Base-by-base conservation (phyloP, 768 basidiomycete genomes). In the Porpolomopsis calyptriformis region DNA sequence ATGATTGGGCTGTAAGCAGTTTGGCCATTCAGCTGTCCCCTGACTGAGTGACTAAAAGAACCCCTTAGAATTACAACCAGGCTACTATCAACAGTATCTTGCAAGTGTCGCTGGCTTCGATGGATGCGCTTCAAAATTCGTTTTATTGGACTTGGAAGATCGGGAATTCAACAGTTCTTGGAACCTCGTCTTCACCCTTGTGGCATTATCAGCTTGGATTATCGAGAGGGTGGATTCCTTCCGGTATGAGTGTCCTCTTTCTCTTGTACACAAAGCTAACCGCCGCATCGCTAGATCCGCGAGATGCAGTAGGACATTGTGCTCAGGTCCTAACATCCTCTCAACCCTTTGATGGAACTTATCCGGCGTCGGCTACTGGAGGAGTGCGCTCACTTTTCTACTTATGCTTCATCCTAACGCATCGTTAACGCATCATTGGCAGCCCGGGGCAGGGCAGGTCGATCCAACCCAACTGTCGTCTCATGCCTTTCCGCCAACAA, bases 131-230 rank as follows among this genome's bases (percentile, higher is more conserved):
- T 18, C 82, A 90, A 69, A 84, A 93, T 62, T 92, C 76, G 73
- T 94, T 93, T 72, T 93, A 89, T 72, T 96, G 91, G 91, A 91
- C 87, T 1, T 94, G 88, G 87, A 90, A 89, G 64, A 90, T 93
- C 49, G 87, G 89, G 42, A 80, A 84, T 58, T 89, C 86, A n/a
- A 76, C 80, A 3, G 60, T 63, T 1, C 71, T 76, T 35, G 80
- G 79, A 24, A 79, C 75, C 23, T 78, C 85, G 10, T 78, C 82
- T 37, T 66, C 75, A 20, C 86, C 88, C 7, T 75, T 84, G 52
- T 94, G 92, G 91, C 80, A 86, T 45, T 96, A 94, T 67, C 71
- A 77, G 57, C 79, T 92, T 29, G 91, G 91, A n/a, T 65, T 90
- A 46, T 71, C 85, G 56, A 66, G 80, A 47, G 90, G 90, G 6